Evolutionary conservation across 129 eudicot genomes (phyloP).

Genomic region (Artemisia argyi): DNA sequence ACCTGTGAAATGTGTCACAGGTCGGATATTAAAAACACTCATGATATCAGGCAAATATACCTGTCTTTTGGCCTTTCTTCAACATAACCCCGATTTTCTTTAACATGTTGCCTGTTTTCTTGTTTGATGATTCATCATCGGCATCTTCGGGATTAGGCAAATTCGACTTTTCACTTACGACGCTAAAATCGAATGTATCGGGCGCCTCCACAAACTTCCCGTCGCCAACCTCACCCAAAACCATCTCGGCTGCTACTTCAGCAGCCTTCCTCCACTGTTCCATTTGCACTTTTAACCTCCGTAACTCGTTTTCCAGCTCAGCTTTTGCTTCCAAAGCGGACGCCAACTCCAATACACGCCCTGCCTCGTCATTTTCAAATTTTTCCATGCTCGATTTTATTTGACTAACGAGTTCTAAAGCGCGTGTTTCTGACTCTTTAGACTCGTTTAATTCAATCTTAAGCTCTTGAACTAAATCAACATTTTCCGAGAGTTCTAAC

Average conservation of each 20-base stretch:
- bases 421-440: conserved; percentile 60
- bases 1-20: too few relatives aligned
- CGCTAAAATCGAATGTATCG: conserved; percentile 55
- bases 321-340: conserved; percentile 59
- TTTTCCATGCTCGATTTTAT: conserved; percentile 36
- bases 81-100: conserved; percentile 78
- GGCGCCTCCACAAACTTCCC: conserved; percentile 53
- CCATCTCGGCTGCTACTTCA: conserved; percentile 88
- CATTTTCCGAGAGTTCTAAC: conserved; percentile 51
- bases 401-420: conserved; percentile 40
- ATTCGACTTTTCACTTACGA: conserved; percentile 52
- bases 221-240: conserved; percentile 42
- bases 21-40: not conserved
- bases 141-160: conserved; percentile 55
- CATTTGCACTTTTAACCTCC: conserved; percentile 74
- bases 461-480: conserved; percentile 45
- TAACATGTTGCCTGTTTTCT: conserved; percentile 72
- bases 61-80: conserved; percentile 71
- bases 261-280: conserved; percentile 99
- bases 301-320: conserved; percentile 74
- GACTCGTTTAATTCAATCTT: conserved; percentile 54
- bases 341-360: conserved; percentile 49
- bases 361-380: conserved; percentile 41
- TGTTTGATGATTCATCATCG: conserved; percentile 72
- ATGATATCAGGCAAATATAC: not conserved